These are phyloP conservation scores for Verbascum thapsus DNA, from an alignment of 257 asterid genomes.

Conservation along the genomic window DNA sequence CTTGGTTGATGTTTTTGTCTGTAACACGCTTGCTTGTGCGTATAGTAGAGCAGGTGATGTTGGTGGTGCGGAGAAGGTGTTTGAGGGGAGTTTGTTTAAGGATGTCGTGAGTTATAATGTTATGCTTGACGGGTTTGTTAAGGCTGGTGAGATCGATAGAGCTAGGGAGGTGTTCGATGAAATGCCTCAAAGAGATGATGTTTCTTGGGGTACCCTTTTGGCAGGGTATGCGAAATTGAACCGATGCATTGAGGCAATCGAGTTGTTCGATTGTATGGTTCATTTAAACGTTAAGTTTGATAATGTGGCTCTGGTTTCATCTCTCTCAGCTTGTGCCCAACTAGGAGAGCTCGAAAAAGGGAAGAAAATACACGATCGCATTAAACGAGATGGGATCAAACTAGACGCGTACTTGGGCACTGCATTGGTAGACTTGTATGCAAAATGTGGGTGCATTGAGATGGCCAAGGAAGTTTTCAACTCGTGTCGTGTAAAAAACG, in stretches of 20 bases:
- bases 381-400: slow-evolving; percentile 36
- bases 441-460: slow-evolving; percentile 76
- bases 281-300: slow-evolving; percentile 39
- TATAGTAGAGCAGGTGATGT: slow-evolving; percentile 46
- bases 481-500: slow-evolving; percentile 41
- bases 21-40: slow-evolving; percentile 51
- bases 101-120: slow-evolving; percentile 78
- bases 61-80: slow-evolving; percentile 45
- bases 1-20: slow-evolving; percentile 52
- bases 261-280: slow-evolving; percentile 61
- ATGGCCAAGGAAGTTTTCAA: slow-evolving; percentile 56
- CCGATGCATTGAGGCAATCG: slow-evolving; percentile 55
- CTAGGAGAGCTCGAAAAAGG: slow-evolving; percentile 71
- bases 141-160: slow-evolving; percentile 54
- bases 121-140: slow-evolving; percentile 71
- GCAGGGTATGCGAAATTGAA: slow-evolving; percentile 72
- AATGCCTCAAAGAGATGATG: slow-evolving; percentile 64
- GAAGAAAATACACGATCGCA: slow-evolving; percentile 47
- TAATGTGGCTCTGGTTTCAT: slow-evolving; percentile 65
- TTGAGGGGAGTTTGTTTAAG: slow-evolving; percentile 48
- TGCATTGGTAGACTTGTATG: slow-evolving; percentile 74
- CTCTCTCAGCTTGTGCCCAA: slow-evolving; percentile 82
- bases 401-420: slow-evolving; percentile 69
- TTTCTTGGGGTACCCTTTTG: slow-evolving; percentile 78
- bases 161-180: slow-evolving; percentile 65